Base-by-base conservation (phyloP, 148 eudicot species). In the Oxyria digyna region DNA sequence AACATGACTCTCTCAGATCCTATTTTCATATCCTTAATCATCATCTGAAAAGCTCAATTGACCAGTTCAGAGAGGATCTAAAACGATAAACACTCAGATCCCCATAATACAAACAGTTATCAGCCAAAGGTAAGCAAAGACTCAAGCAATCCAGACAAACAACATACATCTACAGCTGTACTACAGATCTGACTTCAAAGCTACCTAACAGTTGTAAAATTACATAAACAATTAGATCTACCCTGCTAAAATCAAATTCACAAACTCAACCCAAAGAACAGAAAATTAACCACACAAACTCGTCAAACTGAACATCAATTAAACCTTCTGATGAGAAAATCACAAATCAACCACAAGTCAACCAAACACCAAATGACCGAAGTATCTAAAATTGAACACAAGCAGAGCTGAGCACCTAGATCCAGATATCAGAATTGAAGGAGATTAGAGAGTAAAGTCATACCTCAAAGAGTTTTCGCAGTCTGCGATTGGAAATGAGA, bases 201-300 rank as follows among this genome's bases (percentile, higher is more conserved):
- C 15, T 54, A 54, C 31, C 62, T 12, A 54, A 54, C 29, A 54
- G 31, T 24, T 6, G 62, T 24, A 54, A 3, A 54, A 24, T 12
- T 54, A 54, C 62, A 54, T 14, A 54, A 54, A 54, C 62, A 54
- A 23, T 24, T 54, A 54, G 62, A 54, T 54, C 62, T 54, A 54
- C 31, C 31, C 62, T 6, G 17, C 1, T 24, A 2, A 23, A 0
- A 23, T 24, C 31, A 21, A 54, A 54, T 10, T 54, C 62, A 24
- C 14, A 24, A 54, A 23, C 23, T 10, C 15, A 1, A 54, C 32
- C 62, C 23, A 54, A 8, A 24, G 62, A 23, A 54, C 29, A 54
- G 8, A 29, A 54, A 23, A 54, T 0, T 9, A 20, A 20, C 8
- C 6, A 54, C 14, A 12, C 0, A 23, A 54, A 54, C 4, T 54